Conservation (phyloP, 2,329 filamentous ascomycete species). For the Mycosphaerella sp. region DNA sequence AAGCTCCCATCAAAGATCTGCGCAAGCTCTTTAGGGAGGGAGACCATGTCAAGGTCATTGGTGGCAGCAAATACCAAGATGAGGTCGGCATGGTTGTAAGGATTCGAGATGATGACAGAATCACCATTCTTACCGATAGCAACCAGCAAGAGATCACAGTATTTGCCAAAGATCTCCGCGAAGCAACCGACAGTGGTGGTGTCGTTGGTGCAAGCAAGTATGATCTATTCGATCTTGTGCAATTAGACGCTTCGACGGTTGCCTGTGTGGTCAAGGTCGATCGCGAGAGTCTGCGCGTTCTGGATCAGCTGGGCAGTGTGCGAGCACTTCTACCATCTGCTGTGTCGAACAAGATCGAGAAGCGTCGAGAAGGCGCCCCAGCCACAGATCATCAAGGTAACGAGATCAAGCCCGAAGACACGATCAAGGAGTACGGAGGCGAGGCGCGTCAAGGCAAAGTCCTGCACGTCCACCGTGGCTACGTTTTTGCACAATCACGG, state of each 20-base stretch:
- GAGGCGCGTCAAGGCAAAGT: constrained; percentile 83
- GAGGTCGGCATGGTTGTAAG: constrained; percentile 97
- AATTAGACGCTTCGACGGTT: constrained; percentile 86
- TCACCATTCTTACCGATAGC: constrained; percentile 88
- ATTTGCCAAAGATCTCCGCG: constrained; percentile 92
- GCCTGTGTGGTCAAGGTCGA: constrained; percentile 94
- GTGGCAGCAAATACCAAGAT: constrained; percentile 86
- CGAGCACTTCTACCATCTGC: constrained; percentile 83
- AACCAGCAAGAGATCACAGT: constrained; percentile 92
- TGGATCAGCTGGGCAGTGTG: constrained; percentile 83
- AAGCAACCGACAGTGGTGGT: constrained; percentile 86
- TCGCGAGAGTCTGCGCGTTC: constrained; percentile 78
- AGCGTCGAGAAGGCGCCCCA: constrained; percentile 68
- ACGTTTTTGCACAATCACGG: constrained; percentile 81
- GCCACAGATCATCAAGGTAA: constrained; percentile 90
- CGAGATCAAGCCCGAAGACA: constrained; percentile 86
- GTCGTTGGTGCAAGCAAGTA: constrained; percentile 81
- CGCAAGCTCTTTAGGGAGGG: constrained; percentile 89
- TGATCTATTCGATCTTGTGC: constrained; percentile 86
- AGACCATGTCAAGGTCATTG: constrained; percentile 98
- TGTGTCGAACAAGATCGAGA: constrained; percentile 80
- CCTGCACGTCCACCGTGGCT: constrained; percentile 89
- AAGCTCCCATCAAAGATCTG: constrained; percentile 85
- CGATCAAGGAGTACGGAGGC: constrained; percentile 81
- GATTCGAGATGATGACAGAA: constrained; percentile 85